Percentiles rank a stretch among this genome's conserved stretches.
Conservation (phyloP, 2,329 filamentous ascomycete genomes). For the Apiospora phragmitis region DNA sequence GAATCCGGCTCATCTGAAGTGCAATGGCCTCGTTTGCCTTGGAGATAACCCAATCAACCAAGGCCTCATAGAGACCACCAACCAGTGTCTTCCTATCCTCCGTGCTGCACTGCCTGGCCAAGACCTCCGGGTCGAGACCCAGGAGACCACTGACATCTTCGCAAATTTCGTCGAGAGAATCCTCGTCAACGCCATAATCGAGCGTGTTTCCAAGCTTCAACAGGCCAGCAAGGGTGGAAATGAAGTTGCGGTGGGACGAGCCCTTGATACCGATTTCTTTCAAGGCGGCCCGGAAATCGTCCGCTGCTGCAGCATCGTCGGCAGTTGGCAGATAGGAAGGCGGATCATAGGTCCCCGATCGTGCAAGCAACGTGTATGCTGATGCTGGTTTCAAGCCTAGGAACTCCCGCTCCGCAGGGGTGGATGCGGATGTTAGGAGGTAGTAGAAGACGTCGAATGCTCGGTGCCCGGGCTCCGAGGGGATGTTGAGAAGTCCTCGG, state of each 20-base stretch:
- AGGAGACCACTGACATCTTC: slow-evolving; percentile 87
- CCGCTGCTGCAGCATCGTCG: slow-evolving; percentile 88
- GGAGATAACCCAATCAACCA: slow-evolving; percentile 91
- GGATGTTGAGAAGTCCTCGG: slow-evolving; percentile 78
- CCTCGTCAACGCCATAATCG: slow-evolving; percentile 81
- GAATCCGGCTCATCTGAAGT: slow-evolving; percentile 68
- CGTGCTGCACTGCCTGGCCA: slow-evolving; percentile 77
- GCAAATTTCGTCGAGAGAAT: slow-evolving; percentile 80
- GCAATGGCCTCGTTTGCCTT: slow-evolving; percentile 87
- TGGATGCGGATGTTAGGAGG: slow-evolving; percentile 87
- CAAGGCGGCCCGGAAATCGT: slow-evolving; percentile 85
- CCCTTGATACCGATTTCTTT: slow-evolving; percentile 96
- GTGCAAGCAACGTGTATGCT: slow-evolving; percentile 75
- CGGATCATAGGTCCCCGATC: slow-evolving; percentile 81
- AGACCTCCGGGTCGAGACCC: slow-evolving; percentile 81
- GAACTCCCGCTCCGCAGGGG: slow-evolving; percentile 84
- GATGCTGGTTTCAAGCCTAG: slow-evolving; percentile 77
- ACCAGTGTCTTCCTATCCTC: slow-evolving; percentile 83
- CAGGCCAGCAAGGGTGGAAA: slow-evolving; percentile 82
- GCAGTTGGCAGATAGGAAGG: slow-evolving; percentile 89
- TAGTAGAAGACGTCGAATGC: slow-evolving; percentile 99
- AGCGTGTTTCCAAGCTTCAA: slow-evolving; percentile 90
- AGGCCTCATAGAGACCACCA: slow-evolving; percentile 84
- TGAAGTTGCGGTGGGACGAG: slow-evolving; percentile 74
- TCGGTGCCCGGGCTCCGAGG: slow-evolving; percentile 76